Conservation (phyloP, 208 protist genomes). For the Porcisia hertigi region DNA sequence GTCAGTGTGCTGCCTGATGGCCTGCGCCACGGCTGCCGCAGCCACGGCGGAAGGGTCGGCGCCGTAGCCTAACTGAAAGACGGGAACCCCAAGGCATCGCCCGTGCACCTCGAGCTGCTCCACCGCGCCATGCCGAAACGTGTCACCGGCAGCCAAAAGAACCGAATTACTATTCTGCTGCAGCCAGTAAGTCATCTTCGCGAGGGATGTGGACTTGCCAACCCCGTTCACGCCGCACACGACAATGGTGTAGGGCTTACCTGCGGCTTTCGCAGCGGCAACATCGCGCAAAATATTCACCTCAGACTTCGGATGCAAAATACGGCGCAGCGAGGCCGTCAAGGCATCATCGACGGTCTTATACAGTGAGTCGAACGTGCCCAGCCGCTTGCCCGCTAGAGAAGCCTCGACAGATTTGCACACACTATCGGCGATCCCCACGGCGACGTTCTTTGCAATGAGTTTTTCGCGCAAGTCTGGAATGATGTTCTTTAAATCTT, state of each 20-base stretch:
- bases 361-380: slow-evolving; percentile 91
- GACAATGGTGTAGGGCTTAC: slow-evolving; percentile 96
- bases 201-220: slow-evolving; percentile 99
- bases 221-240: slow-evolving; percentile 99
- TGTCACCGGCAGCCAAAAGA: slow-evolving; percentile 99
- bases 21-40: slow-evolving; percentile 91
- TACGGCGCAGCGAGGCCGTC: slow-evolving; percentile 90
- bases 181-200: slow-evolving; percentile 98
- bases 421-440: slow-evolving; percentile 96
- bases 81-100: slow-evolving; percentile 87
- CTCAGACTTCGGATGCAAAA: slow-evolving; percentile 95
- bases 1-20: slow-evolving; percentile 84
- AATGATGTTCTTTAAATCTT: slow-evolving; percentile 93
- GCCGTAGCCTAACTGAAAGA: slow-evolving; percentile 98
- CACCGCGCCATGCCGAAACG: slow-evolving; percentile 99
- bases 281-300: slow-evolving; percentile 97
- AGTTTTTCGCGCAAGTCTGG: slow-evolving; percentile 93
- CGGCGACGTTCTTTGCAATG: slow-evolving; percentile 98
- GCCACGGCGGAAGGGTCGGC: slow-evolving; percentile 96
- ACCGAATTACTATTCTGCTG: slow-evolving; percentile 91
- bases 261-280: slow-evolving; percentile 50
- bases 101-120: slow-evolving; percentile 99
- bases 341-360: slow-evolving; percentile 83
- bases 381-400: slow-evolving; percentile 92
- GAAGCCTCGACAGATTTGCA: slow-evolving; percentile 92